Percentiles rank a stretch among this genome's conserved stretches.
These are phyloP conservation scores for Sutorius australiensis DNA, from an alignment of 768 basidiomycete genomes.

Conservation along the genomic window DNA sequence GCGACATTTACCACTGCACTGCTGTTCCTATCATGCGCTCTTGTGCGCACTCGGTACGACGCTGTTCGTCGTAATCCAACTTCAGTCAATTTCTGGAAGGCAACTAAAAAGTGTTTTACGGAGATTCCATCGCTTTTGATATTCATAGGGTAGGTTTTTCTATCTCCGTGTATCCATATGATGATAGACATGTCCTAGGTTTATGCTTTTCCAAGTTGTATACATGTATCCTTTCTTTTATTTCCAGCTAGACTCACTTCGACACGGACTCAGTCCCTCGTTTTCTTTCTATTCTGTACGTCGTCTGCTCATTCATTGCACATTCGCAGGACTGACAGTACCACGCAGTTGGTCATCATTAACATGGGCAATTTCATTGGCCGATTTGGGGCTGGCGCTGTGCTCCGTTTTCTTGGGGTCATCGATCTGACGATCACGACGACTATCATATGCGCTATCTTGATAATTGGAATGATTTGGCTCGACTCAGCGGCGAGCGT, in stretches of 20 bases:
- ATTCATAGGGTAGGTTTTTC: constrained; percentile 16
- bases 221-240: constrained; percentile 54
- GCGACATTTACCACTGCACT: constrained; percentile 37
- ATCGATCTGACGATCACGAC: constrained; percentile 41
- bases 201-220: constrained; percentile 34
- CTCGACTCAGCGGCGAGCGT: constrained; percentile 37
- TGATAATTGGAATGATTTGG: constrained; percentile 45
- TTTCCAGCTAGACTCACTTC: constrained; percentile 52
- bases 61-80: neutral
- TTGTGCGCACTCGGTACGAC: constrained; percentile 35
- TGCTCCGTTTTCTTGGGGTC: constrained; percentile 40
- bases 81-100: constrained; percentile 14
- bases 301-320: neutral
- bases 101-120: constrained; percentile 20
- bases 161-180: neutral
- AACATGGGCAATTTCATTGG: constrained; percentile 49
- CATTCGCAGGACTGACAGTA: neutral
- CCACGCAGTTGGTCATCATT: constrained; percentile 45
- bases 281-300: constrained; percentile 56
- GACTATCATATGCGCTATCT: constrained; percentile 30
- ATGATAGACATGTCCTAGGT: constrained; percentile 8
- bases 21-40: constrained; percentile 36
- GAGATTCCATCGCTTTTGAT: constrained; percentile 25
- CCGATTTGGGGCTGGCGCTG: constrained; percentile 40
- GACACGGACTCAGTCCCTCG: constrained; percentile 40